Evolutionary conservation across 257 asterid species (phyloP).

Genomic region (Solanum etuberosum): DNA sequence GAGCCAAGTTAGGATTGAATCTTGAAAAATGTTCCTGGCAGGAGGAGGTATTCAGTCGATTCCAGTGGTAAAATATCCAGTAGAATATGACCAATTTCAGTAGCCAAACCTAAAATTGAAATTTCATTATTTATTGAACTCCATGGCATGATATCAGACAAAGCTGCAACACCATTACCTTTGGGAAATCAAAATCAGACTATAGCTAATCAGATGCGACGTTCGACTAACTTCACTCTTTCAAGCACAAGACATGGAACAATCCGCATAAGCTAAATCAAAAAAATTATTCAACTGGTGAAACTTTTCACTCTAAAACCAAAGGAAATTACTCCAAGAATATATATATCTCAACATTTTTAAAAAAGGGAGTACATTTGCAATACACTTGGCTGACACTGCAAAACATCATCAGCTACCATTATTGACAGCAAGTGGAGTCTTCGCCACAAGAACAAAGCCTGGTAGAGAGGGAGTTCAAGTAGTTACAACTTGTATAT

Average conservation of each 20-base stretch:
- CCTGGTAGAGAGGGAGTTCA: background rate
- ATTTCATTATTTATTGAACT: background rate
- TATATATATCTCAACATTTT: background rate
- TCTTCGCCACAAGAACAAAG: background rate
- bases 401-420: background rate
- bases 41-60: background rate
- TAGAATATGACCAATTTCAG: background rate
- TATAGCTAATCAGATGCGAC: background rate
- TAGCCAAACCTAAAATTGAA: background rate
- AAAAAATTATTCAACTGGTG: background rate
- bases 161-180: background rate
- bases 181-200: background rate
- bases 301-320: background rate
- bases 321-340: background rate
- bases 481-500: background rate
- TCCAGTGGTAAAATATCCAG: background rate
- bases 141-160: background rate
- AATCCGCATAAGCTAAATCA: background rate
- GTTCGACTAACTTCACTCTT: background rate
- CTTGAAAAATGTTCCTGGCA: background rate
- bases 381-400: background rate
- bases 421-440: background rate
- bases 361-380: background rate
- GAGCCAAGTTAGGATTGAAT: background rate
- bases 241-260: background rate